A percentile compares a stretch with the other conserved stretches of the same genome.
These are phyloP conservation scores for Zoysia pacifica DNA, from an alignment of 176 grass and related monocot genomes.

Conservation along the genomic window DNA sequence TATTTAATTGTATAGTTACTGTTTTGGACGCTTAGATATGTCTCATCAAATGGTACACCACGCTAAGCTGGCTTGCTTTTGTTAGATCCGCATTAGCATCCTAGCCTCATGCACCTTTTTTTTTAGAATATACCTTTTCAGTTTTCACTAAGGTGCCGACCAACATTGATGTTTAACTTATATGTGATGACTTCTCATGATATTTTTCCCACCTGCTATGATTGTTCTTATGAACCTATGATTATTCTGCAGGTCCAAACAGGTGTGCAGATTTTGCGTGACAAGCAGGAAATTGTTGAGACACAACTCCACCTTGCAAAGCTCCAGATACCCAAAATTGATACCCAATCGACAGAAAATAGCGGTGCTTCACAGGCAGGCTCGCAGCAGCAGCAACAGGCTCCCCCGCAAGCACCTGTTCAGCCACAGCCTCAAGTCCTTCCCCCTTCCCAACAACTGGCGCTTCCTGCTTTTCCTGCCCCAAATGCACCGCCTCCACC, in stretches of 20 bases:
- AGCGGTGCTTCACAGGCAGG: slow-evolving; percentile 31
- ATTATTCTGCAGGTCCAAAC: slow-evolving; percentile 61
- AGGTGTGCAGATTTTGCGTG: slow-evolving; percentile 72
- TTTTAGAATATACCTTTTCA: not conserved
- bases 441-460: slow-evolving; percentile 46
- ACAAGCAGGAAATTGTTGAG: slow-evolving; percentile 88
- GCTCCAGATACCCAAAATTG: slow-evolving; percentile 50
- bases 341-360: slow-evolving; percentile 31
- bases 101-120: not conserved
- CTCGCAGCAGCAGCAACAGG: slow-evolving; percentile 30
- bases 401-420: slow-evolving; percentile 39
- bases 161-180: not conserved
- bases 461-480: slow-evolving; percentile 55
- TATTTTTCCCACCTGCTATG: not conserved
- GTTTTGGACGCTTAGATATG: not conserved
- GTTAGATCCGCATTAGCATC: not conserved
- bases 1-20: not conserved
- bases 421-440: slow-evolving; percentile 48
- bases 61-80: not conserved
- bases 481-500: slow-evolving; percentile 70
- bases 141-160: not conserved
- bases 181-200: not conserved
- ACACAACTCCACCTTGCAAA: slow-evolving; percentile 79
- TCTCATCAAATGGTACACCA: not conserved
- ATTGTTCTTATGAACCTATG: not conserved